Base-by-base conservation (phyloP, 768 basidiomycete genomes). In the Phaeotremella skinneri region DNA sequence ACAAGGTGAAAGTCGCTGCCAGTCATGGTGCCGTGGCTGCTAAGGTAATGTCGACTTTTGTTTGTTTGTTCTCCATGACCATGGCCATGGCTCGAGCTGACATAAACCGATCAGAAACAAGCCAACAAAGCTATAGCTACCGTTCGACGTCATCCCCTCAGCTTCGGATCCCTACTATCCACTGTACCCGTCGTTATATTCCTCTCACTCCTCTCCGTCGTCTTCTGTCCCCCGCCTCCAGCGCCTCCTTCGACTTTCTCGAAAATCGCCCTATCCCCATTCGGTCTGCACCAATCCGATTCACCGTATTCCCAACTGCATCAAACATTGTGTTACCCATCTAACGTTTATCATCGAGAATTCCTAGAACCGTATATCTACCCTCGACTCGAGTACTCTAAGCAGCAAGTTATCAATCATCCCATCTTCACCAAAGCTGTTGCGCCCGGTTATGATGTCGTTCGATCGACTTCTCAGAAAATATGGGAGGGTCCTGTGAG, bases 301-400 rank as follows among this genome's bases (percentile, higher is more conserved):
- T 41, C 49, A 20, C 39, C 43, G 16, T 58, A 59, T 34, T 52
- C 52, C 3, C 20, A 52, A 2, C 54, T 65, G 16, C 66, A 59
- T 14, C 45, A 64, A 16, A 62, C 68, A 5, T 50, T 76, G 20
- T 76, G 75, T 50, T 70, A 69, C 50, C 75, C 75, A 17, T 50
- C 75, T 2, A 68, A 69, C 47, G 54, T 58, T 9, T 76, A 76
- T 47, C 69, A 73, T 45, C 47, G 59, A 1, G 55, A 65, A 14
- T 39, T 76, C 48, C 66, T 73, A 14, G 34, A 68, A 45, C 75
- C 75, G 6, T 71, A 73, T 54, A 60, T 76, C 59, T 74, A 74
- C 48, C 75, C 75, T 4, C 48, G 62, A 32, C 16, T 75, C 17
- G 65, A 69, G 17, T 23, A 58, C 20, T 32, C 55, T 30, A 48